Base-by-base conservation (phyloP, 1,284 basidiomycete species). In the Trametes sp. region DNA sequence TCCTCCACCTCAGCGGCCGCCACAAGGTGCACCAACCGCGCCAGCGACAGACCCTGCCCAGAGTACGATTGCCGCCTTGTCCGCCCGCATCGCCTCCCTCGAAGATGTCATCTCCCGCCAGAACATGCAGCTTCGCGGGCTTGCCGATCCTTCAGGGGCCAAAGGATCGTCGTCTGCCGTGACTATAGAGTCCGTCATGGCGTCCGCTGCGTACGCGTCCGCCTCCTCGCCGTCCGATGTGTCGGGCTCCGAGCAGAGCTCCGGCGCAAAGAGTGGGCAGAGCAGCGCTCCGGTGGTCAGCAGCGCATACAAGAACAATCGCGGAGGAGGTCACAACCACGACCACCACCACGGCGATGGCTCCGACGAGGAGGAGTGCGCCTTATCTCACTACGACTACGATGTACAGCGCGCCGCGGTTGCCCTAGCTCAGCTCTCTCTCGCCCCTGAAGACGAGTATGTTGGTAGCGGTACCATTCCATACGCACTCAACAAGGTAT, bases 1-100 rank as follows among this genome's bases (percentile, higher is more conserved):
- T 16, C 84, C 84, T 23, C 50, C 79, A 9, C 84, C 84, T 23
- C 80, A 81, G 42, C 76, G 82, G 41, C 83, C 83, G 3, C 82
- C 73, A 4, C 61, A 60, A 3, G 57, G 53, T 16, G 64, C 68
- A 0, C 61, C 64, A 2, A 58, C 52, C 8, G 61, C 57, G 9
- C 23, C 45, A 7, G 38, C 16, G 2, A 50, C 66, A 31, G 62
- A 61, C 13, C 41, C 52, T 2, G 45, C 59, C 0, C 62, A 64
- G 33, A 65, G 71, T 59, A 76, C 75, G 19, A 78, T 83, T 44
- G 71, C 77, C 53, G 72, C 78, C 23, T 76, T 83, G n/a, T 74
- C 74, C 24, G 76, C 78, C 29, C 77, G 79, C 3, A 80, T 84
- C 38, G 77, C 78, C 2, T 68, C 69, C 23, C 74, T 84, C 19